A percentile compares a stretch with the other conserved stretches of the same genome.
These are phyloP conservation scores for Ophiosphaerella korrae DNA, from an alignment of 2,329 filamentous ascomycete genomes.

Conservation along the genomic window DNA sequence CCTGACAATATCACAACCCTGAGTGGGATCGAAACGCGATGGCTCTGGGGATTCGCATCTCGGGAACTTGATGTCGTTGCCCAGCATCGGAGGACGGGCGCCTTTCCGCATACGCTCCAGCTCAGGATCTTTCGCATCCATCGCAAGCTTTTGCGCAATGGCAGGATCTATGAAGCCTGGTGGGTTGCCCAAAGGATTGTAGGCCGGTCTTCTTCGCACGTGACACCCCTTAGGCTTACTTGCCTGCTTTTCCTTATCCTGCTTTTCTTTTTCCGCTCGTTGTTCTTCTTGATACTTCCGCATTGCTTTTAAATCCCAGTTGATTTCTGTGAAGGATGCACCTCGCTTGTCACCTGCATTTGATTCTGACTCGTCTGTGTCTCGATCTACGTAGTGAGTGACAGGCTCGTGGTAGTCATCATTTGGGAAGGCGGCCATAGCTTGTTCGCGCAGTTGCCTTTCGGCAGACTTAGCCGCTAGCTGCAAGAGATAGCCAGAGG, in stretches of 20 bases:
- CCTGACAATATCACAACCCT: constrained; percentile 58
- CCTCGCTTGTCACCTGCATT: constrained; percentile 54
- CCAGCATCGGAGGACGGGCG: constrained; percentile 83
- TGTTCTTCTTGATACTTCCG: constrained; percentile 71
- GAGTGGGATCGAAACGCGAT: constrained; percentile 81
- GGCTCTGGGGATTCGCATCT: constrained; percentile 81
- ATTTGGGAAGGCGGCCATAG: constrained; percentile 76
- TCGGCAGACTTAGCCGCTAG: constrained; percentile 81
- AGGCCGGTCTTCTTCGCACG: constrained; percentile 15
- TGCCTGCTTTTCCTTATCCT: constrained; percentile 29
- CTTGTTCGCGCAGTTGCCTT: constrained; percentile 77
- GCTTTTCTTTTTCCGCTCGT: constrained; percentile 23
- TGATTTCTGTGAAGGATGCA: constrained; percentile 66
- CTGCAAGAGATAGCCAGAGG: constrained; percentile 76
- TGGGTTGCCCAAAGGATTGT: constrained; percentile 48
- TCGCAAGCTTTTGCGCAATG: constrained; percentile 31
- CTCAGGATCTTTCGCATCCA: constrained; percentile 46
- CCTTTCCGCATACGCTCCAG: constrained; percentile 63
- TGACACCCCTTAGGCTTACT: constrained; percentile 1
- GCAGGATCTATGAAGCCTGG: constrained; percentile 34
- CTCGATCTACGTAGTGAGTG: constrained; percentile 72
- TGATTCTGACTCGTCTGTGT: constrained; percentile 50
- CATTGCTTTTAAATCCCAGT: constrained; percentile 82
- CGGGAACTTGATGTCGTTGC: constrained; percentile 78
- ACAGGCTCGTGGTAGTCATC: constrained; percentile 71